A percentile compares a stretch with the other conserved stretches of the same genome.
Conservation (phyloP, 805 yeast genomes). For the Saturnispora hagleri region DNA sequence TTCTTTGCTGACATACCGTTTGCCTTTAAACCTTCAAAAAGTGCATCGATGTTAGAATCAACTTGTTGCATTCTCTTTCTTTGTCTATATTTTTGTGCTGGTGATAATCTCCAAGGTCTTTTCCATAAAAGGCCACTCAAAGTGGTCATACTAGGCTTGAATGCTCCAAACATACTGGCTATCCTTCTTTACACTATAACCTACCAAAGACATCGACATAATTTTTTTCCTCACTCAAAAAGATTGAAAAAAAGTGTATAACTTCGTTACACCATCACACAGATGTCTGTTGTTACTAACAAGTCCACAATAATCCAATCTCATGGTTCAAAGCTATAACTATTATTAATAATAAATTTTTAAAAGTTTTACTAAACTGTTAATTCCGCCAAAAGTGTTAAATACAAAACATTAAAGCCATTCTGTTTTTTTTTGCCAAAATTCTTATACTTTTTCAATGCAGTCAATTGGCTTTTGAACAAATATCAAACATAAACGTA, state of each 20-base stretch:
- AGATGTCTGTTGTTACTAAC: not conserved
- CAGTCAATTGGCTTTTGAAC: too few species aligned
- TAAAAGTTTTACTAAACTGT: too few species aligned
- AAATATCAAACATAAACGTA: too few species aligned
- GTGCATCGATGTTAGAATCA: slow-evolving; percentile 64
- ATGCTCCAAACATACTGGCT: slow-evolving; percentile 43
- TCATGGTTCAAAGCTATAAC: too few species aligned
- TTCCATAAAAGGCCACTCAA: slow-evolving; percentile 79
- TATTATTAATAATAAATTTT: too few species aligned
- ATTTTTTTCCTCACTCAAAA: not conserved
- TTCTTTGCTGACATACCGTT: slow-evolving; percentile 27
- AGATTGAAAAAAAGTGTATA: not conserved
- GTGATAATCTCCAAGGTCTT: slow-evolving; percentile 69
- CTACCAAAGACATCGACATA: not conserved
- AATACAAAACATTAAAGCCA: too few species aligned
- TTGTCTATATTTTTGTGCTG: slow-evolving; percentile 73
- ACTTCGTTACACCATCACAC: not conserved
- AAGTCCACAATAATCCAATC: too few species aligned
- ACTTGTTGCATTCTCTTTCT: slow-evolving; percentile 76
- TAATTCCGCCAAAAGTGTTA: too few species aligned
- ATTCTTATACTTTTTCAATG: too few species aligned
- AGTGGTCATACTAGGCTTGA: slow-evolving; percentile 45
- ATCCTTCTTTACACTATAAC: not conserved
- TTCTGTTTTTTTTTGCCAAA: too few species aligned
- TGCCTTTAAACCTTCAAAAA: slow-evolving; percentile 40